Evolutionary conservation across 805 yeast species (phyloP).

Genomic region (Saccharomycopsis sp.): DNA sequence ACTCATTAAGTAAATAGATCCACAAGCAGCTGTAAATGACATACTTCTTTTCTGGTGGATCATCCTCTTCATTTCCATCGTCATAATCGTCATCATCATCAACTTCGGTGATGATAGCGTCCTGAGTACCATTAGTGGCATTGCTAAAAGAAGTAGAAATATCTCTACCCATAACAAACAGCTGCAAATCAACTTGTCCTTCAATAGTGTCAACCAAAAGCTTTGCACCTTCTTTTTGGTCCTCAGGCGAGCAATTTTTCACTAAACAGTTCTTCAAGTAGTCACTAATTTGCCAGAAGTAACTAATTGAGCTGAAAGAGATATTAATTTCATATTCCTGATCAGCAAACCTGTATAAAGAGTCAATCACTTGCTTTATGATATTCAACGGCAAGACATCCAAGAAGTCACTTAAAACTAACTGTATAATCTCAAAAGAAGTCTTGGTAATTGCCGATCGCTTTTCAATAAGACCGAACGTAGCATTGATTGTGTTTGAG

Average conservation of each 20-base stretch:
- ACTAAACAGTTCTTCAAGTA: conserved; percentile 37
- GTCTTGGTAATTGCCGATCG: conserved; percentile 48
- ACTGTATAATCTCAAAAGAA: conserved; percentile 76
- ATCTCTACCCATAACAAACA: conserved; percentile 7
- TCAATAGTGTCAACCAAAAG: conserved; percentile 20
- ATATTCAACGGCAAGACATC: conserved; percentile 63
- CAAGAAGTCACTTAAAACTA: conserved; percentile 80
- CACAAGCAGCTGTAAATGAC: conserved; percentile 40
- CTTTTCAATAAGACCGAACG: conserved; percentile 39
- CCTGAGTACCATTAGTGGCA: background rate
- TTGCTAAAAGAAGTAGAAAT: background rate
- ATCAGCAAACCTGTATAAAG: conserved; percentile 61
- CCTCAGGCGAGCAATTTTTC: background rate
- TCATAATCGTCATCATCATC: conserved; percentile 1
- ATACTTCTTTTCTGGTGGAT: conserved; percentile 22
- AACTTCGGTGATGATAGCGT: background rate
- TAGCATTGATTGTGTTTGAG: conserved; percentile 25
- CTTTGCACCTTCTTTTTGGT: conserved; percentile 5
- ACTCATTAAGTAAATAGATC: conserved; percentile 55
- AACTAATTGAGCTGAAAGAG: conserved; percentile 85
- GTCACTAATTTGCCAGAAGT: conserved; percentile 90
- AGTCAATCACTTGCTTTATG: conserved; percentile 59
- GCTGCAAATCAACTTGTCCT: conserved; percentile 25
- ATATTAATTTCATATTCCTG: conserved; percentile 76
- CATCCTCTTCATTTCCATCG: conserved; percentile 5